phyloP scores from a whole-genome alignment of 352 stramenopile species.

The Pythium vanterpoolii region DNA sequence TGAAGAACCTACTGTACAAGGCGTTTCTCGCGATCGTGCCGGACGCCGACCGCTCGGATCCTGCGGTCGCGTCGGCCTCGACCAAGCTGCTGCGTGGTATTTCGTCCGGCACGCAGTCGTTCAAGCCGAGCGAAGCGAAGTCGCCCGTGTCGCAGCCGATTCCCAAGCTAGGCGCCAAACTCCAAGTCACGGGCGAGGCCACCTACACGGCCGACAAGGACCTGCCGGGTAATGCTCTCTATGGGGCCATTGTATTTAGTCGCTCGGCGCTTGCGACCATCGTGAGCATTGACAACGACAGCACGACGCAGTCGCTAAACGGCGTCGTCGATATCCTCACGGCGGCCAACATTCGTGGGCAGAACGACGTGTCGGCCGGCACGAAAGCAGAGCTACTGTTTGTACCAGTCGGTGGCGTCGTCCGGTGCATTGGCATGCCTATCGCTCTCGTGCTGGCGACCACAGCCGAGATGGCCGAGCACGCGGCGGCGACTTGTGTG shows the following conservation, averaged over 20 bases:
- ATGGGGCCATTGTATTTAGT: slow-evolving; percentile 33
- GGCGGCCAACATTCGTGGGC: slow-evolving; percentile 30
- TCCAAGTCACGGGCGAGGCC: slow-evolving; percentile 45
- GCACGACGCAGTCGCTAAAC: slow-evolving; percentile 15
- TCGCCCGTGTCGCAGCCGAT: slow-evolving; percentile 32
- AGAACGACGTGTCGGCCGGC: slow-evolving; percentile 26
- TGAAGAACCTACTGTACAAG: slow-evolving; percentile 39
- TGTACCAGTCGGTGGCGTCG: slow-evolving; percentile 34
- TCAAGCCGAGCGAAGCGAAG: slow-evolving; percentile 23
- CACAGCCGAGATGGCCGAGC: slow-evolving; percentile 28
- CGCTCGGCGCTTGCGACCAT: slow-evolving; percentile 19
- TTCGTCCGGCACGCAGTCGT: slow-evolving; percentile 28
- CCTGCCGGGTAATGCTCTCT: slow-evolving; percentile 22
- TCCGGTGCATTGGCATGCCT: slow-evolving; percentile 35
- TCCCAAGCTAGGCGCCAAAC: slow-evolving; percentile 35
- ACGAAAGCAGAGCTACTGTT: slow-evolving; percentile 38
- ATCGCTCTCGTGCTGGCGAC: slow-evolving; percentile 42
- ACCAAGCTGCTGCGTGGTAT: slow-evolving; percentile 19
- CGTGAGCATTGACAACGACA: slow-evolving; percentile 26
- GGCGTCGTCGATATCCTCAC: slow-evolving; percentile 43
- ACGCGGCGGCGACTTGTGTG: slow-evolving; percentile 24
- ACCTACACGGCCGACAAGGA: slow-evolving; percentile 38
- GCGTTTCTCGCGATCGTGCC: slow-evolving; percentile 14
- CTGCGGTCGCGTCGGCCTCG: slow-evolving; percentile 16
- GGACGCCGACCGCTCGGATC: slow-evolving; percentile 6